Evolutionary conservation across 768 basidiomycete species (phyloP).

Genomic region (Podaxis sp.): DNA sequence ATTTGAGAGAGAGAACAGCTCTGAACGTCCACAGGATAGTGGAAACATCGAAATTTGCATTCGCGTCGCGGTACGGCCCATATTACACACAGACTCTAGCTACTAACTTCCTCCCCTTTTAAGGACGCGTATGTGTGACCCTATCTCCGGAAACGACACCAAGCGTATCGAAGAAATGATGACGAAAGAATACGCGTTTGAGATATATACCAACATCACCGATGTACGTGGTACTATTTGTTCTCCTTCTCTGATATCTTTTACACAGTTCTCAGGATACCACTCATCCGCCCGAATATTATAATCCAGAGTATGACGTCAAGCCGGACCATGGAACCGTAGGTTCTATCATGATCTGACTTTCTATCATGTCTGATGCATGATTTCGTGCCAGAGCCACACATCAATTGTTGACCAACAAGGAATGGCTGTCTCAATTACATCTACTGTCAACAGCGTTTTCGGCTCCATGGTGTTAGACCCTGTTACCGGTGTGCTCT

Average conservation of each 20-base stretch:
- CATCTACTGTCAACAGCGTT: constrained; percentile 85
- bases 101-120: neutral
- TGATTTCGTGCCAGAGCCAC: constrained; percentile 61
- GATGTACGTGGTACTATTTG: constrained; percentile 52
- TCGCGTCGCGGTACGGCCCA: constrained; percentile 42
- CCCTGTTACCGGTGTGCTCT: constrained; percentile 80
- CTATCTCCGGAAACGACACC: constrained; percentile 58
- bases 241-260: neutral
- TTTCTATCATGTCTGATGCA: neutral
- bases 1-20: constrained; percentile 50
- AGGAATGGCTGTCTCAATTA: constrained; percentile 86
- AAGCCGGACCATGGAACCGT: constrained; percentile 87
- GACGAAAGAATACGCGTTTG: constrained; percentile 65
- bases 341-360: constrained; percentile 23
- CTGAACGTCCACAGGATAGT: constrained; percentile 78
- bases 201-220: constrained; percentile 68
- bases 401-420: constrained; percentile 78
- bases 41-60: constrained; percentile 80
- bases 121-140: constrained; percentile 85
- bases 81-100: neutral
- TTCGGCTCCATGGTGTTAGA: constrained; percentile 91
- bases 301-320: constrained; percentile 79
- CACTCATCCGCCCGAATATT: constrained; percentile 83
- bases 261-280: constrained; percentile 49
- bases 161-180: constrained; percentile 61